phyloP scores from a whole-genome alignment of 1,284 basidiomycete species.

The Ustilago tritici region DNA sequence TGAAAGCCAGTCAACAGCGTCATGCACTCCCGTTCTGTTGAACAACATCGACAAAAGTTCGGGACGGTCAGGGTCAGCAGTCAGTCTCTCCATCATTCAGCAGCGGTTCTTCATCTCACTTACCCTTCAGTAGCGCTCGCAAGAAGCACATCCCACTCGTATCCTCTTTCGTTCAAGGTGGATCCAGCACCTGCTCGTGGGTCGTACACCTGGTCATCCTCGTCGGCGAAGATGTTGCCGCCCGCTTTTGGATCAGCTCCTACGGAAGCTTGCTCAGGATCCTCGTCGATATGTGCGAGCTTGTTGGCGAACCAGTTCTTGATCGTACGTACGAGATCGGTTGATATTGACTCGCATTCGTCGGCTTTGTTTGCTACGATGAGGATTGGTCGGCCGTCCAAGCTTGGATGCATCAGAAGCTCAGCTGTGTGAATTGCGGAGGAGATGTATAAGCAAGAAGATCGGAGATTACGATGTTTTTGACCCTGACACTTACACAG shows the following conservation, averaged over 20 bases:
- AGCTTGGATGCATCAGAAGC: constrained; percentile 36
- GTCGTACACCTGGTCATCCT: constrained; percentile 22
- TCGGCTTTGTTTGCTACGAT: constrained; percentile 41
- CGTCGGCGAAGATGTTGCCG: constrained; percentile 37
- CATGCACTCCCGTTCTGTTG: constrained; percentile 36
- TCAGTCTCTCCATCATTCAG: neutral
- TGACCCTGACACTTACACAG: constrained; percentile 18
- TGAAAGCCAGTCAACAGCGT: constrained; percentile 44
- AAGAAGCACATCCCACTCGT: constrained; percentile 47
- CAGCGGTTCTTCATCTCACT: constrained; percentile 1
- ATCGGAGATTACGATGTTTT: neutral
- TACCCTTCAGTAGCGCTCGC: constrained; percentile 45
- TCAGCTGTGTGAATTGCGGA: constrained; percentile 16
- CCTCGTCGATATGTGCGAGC: constrained; percentile 25
- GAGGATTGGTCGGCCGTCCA: constrained; percentile 39
- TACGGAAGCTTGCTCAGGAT: neutral
- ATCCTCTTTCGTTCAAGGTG: constrained; percentile 20
- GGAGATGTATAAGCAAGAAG: neutral
- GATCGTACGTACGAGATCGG: constrained; percentile 21
- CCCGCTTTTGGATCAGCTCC: neutral
- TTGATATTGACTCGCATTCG: constrained; percentile 28
- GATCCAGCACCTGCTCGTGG: constrained; percentile 18
- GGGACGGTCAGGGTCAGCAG: neutral
- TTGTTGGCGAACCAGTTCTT: constrained; percentile 38
- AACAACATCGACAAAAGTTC: too few relatives aligned